A percentile compares a stretch with the other conserved stretches of the same genome.
Evolutionary conservation across 2,329 filamentous ascomycete species (phyloP).

Genomic region (Thielaviopsis euricoi): DNA sequence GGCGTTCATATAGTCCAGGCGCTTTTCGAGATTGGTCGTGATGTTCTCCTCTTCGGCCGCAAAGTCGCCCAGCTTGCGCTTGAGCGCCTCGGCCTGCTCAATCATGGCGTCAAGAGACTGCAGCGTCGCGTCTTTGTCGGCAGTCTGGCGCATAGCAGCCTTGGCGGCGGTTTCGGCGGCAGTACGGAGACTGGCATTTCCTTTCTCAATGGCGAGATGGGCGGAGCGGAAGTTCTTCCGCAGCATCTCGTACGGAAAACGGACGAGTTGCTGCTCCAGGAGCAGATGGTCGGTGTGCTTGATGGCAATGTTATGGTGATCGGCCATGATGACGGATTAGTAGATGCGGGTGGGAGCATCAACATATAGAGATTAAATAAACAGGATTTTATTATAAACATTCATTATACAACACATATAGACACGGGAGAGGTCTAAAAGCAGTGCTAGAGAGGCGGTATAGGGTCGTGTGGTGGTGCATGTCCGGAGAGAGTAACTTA

Average conservation of each 20-base stretch:
- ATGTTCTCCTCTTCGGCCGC: slow-evolving; percentile 67
- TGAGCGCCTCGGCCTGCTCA: slow-evolving; percentile 65
- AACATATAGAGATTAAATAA: no score
- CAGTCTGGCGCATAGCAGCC: slow-evolving; percentile 45
- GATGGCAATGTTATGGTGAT: slow-evolving; percentile 47
- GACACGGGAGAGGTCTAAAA: no score
- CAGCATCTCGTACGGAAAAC: slow-evolving; percentile 80
- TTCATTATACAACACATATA: no score
- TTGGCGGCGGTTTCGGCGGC: slow-evolving; percentile 48
- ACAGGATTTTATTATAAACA: no score
- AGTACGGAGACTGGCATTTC: slow-evolving; percentile 45
- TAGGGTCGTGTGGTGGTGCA: no score
- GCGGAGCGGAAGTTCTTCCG: slow-evolving; percentile 87
- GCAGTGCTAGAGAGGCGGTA: no score
- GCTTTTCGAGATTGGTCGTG: slow-evolving; percentile 57
- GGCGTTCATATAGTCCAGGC: slow-evolving; percentile 65
- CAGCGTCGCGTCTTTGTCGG: slow-evolving; percentile 54
- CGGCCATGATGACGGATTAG: slow-evolving; percentile 31
- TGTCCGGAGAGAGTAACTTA: no score
- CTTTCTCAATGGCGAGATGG: slow-evolving; percentile 59
- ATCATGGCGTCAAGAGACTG: slow-evolving; percentile 74
- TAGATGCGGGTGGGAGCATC: neutral
- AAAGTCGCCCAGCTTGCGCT: slow-evolving; percentile 65
- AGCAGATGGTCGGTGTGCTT: slow-evolving; percentile 62
- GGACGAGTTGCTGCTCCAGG: slow-evolving; percentile 83